Conservation (phyloP, 345 rosid genomes). For the Eucalyptus tenuipes region DNA sequence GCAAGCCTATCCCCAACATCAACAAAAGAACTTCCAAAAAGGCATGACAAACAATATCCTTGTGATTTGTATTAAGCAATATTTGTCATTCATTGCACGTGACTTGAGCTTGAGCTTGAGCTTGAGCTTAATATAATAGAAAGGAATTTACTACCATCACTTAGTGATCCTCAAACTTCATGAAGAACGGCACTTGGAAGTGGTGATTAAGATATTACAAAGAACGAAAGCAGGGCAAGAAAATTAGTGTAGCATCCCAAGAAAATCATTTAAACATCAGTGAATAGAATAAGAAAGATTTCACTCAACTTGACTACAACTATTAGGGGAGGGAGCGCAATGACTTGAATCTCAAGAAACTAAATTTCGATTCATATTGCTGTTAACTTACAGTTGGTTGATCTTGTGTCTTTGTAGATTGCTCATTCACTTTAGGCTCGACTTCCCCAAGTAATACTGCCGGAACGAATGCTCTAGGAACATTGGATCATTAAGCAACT, state of each 20-base stretch:
- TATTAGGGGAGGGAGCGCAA: neutral
- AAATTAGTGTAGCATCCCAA: neutral
- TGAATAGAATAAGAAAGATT: neutral
- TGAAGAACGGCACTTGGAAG: neutral
- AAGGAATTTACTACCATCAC: neutral
- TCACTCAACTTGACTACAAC: neutral
- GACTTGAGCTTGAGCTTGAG: neutral
- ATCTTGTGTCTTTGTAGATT: slow-evolving; percentile 56
- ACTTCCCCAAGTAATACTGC: slow-evolving; percentile 93
- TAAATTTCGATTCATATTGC: neutral
- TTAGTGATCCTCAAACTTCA: neutral
- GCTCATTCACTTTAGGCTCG: slow-evolving; percentile 70
- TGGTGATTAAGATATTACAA: neutral
- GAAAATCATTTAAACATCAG: neutral
- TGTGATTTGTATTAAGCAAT: neutral
- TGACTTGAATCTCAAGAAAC: neutral
- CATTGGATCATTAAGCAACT: slow-evolving; percentile 1
- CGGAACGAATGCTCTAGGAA: slow-evolving; percentile 93
- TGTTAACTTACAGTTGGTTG: slow-evolving; percentile 47
- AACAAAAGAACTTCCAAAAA: neutral
- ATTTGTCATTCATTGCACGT: neutral
- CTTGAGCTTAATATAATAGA: neutral
- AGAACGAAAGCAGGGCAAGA: neutral
- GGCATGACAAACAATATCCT: neutral
- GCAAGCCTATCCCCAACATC: neutral